Base-by-base conservation (phyloP, 768 basidiomycete genomes). In the Obba rivulosa region DNA sequence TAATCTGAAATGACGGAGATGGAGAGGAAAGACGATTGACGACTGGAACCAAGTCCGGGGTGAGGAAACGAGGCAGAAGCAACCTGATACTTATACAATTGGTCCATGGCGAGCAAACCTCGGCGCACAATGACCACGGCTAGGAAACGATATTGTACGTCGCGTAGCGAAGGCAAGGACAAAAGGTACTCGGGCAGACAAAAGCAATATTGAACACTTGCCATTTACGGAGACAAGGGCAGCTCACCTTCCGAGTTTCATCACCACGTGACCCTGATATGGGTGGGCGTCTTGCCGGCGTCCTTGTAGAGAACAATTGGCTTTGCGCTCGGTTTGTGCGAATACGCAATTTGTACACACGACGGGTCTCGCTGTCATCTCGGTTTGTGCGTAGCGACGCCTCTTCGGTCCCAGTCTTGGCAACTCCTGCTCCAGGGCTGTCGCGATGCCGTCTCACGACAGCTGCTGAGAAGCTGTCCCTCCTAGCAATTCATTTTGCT, bases 31-130 rank as follows among this genome's bases (percentile, higher is more conserved):
- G 45, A 41, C 36, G 47, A 45, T 51, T 51, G 53, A 54, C 48
- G 50, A 49, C 36, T 57, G 58, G 59, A 62, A 60, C 60, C 52
- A 49, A 53, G 53, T 60, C 61, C 62, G 56, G 56, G 61, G 55
- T 62, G 62, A 51, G 56, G 59, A 51, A 39, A 51, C 37, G 46
- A 51, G 43, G 48, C 52, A 48, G 48, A 48, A 46, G 25, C 39
- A 35, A 41, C 18, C 18, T n/a, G 45, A 45, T 64, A 54, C 63
- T 66, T 68, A 68, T 68, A 68, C 34, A 44, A 17, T 31, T 31
- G 41, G 23, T 5, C 41, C 41, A 47, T 34, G n/a, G n/a, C 41
- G 48, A 36, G 50, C 43, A 60, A 57, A 55, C 36, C 34, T 49
- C 34, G 25, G 31, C 43, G 51, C 54, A 68, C 66, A 66, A 67